Conservation (phyloP, 2,329 filamentous ascomycete species). For the Scedosporium dehoogii region DNA sequence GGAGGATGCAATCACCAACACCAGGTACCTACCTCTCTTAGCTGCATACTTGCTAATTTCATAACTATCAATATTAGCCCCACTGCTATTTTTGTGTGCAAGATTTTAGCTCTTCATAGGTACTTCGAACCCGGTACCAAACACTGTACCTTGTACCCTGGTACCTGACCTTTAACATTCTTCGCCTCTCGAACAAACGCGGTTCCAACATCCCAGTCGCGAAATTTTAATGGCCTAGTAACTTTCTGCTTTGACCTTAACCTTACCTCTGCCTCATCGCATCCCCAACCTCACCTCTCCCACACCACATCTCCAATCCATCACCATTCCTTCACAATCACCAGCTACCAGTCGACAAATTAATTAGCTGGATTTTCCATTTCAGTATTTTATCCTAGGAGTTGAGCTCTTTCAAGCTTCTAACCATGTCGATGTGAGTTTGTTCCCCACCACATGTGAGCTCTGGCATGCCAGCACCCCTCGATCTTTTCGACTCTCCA, state of each 20-base stretch:
- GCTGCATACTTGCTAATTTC: no score
- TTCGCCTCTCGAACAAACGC: neutral
- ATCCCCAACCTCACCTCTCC: neutral
- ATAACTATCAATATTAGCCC: no score
- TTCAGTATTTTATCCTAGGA: neutral
- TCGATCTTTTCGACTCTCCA: neutral
- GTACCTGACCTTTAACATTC: neutral
- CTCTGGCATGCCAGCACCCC: neutral
- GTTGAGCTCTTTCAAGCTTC: neutral
- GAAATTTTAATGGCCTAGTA: neutral
- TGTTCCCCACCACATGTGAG: neutral
- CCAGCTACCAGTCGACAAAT: neutral
- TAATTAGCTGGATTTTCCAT: neutral
- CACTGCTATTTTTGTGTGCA: no score
- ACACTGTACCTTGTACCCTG: no score
- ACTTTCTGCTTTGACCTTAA: neutral
- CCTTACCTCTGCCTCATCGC: neutral
- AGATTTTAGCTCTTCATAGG: no score
- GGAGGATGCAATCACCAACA: no score
- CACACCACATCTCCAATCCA: neutral
- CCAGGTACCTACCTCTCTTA: no score
- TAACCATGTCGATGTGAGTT: neutral
- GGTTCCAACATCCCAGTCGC: neutral
- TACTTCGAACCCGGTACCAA: no score
- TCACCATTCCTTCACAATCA: neutral